A percentile compares a stretch with the other conserved stretches of the same genome.
Conservation (phyloP, 345 rosid genomes). For the Euphorbia lathyris region DNA sequence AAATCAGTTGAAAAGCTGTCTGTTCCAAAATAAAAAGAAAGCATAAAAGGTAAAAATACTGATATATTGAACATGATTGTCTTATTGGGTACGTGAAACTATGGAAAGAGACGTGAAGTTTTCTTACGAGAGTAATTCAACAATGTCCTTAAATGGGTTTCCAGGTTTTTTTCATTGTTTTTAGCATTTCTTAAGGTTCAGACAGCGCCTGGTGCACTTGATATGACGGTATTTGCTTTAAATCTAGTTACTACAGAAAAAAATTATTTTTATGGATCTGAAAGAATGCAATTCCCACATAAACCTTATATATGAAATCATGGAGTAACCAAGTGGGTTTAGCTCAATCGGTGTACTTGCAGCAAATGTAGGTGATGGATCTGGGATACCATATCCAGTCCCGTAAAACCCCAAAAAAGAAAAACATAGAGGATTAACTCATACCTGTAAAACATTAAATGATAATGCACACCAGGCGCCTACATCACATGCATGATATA, state of each 20-base stretch:
- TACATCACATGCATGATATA: constrained; percentile 96
- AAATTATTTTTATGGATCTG: background rate
- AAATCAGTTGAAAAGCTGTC: constrained; percentile 9
- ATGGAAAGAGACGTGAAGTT: background rate
- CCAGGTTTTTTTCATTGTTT: background rate
- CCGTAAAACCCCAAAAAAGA: no score
- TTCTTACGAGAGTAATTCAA: background rate
- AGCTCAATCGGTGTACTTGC: no score
- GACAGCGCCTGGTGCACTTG: background rate
- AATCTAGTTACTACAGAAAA: background rate
- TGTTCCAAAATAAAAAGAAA: background rate
- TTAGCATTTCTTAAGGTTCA: background rate
- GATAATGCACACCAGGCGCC: constrained; percentile 88
- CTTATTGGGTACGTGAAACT: background rate
- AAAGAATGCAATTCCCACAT: background rate
- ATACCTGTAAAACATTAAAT: constrained; percentile 78
- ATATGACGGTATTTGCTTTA: background rate
- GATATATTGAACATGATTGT: background rate
- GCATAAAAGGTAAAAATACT: background rate
- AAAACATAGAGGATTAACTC: background rate
- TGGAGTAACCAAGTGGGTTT: no score
- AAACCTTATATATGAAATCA: no score
- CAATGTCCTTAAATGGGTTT: background rate
- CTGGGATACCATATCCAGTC: no score
- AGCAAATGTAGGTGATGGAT: no score